Conservation (phyloP, 2,329 filamentous ascomycete species). For the Emmonsia crescens region DNA sequence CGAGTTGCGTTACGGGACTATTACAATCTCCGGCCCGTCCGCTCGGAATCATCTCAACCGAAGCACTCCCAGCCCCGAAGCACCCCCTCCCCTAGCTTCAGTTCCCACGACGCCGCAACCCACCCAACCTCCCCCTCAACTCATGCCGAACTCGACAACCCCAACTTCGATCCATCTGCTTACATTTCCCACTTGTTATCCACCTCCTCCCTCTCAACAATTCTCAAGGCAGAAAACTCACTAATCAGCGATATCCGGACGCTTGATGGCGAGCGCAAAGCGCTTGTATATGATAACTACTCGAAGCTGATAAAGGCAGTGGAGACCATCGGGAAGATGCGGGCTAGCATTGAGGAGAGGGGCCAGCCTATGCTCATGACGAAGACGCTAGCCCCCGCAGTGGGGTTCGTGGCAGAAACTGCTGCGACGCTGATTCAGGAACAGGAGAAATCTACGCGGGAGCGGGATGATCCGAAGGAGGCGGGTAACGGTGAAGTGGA, state of each 20-base stretch:
- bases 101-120: constrained; percentile 30
- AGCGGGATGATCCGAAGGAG: constrained; percentile 20
- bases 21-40: constrained; percentile 63
- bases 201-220: constrained; percentile 32
- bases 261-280: constrained; percentile 91
- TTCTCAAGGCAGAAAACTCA: constrained; percentile 36
- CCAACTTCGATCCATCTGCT: constrained; percentile 59
- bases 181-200: constrained; percentile 36
- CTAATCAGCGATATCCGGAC: constrained; percentile 64
- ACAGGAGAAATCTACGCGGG: constrained; percentile 24
- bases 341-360: constrained; percentile 37
- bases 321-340: constrained; percentile 75
- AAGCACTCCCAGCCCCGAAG: constrained; percentile 24
- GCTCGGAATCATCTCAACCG: constrained; percentile 24
- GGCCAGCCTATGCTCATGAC: constrained; percentile 36
- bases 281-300: constrained; percentile 96
- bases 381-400: constrained; percentile 32
- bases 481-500: constrained; percentile 13
- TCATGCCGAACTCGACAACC: constrained; percentile 56
- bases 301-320: constrained; percentile 94
- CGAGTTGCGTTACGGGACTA: constrained; percentile 85
- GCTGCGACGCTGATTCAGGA: constrained; percentile 30
- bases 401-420: constrained; percentile 36
- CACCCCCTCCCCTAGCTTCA: constrained; percentile 30
- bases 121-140: constrained; percentile 17